Percentiles rank a stretch among this genome's conserved stretches.
These are phyloP conservation scores for Backusella tarrabulga DNA, from an alignment of 192 early-diverging fungal genomes.

Conservation along the genomic window DNA sequence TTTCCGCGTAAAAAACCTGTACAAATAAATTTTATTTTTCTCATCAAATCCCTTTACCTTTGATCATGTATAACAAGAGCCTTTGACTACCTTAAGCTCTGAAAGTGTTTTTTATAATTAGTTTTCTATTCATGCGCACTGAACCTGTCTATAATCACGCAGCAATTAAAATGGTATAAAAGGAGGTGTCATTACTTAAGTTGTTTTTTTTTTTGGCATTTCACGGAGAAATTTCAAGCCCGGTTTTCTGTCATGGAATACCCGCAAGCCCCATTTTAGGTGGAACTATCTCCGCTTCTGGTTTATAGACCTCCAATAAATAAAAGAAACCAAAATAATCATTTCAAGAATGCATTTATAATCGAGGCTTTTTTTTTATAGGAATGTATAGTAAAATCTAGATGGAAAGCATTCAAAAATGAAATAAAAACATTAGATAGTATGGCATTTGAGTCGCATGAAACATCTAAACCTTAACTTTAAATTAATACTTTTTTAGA, in stretches of 20 bases:
- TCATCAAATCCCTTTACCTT: background rate
- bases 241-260: background rate
- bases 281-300: background rate
- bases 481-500: background rate
- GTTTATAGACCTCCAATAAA: background rate
- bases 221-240: background rate
- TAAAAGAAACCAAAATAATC: background rate
- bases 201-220: background rate
- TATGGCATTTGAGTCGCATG: background rate
- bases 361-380: background rate
- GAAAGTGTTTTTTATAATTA: background rate
- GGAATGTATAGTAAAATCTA: background rate
- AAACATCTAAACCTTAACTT: background rate
- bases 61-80: background rate
- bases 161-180: too few species aligned
- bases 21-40: background rate
- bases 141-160: too few species aligned
- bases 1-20: conserved; percentile 1
- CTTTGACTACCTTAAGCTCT: background rate
- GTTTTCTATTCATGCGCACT: background rate
- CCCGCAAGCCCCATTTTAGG: background rate
- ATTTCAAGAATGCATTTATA: background rate
- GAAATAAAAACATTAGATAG: background rate
- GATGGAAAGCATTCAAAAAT: background rate
- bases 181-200: too few species aligned